Conservation (phyloP, 2,329 filamentous ascomycete species). For the Xylaria sp. region DNA sequence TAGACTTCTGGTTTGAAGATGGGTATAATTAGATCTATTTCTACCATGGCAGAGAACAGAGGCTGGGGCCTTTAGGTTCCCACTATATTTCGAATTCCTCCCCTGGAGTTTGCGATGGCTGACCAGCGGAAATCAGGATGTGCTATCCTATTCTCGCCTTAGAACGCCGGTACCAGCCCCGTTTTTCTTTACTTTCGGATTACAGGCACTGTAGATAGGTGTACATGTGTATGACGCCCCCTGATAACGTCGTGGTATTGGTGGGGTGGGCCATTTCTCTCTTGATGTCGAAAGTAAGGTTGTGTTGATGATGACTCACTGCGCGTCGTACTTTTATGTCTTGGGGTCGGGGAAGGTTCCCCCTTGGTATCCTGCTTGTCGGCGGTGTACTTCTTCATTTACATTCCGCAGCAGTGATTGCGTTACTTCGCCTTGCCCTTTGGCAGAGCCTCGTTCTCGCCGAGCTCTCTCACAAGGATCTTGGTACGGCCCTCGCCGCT, state of each 20-base stretch:
- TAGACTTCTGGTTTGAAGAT: too few species aligned
- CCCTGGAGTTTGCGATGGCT: too few species aligned
- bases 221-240: background rate
- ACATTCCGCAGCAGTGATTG: slow-evolving; percentile 24
- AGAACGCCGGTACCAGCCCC: slow-evolving; percentile 30
- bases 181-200: slow-evolving; percentile 17
- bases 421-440: slow-evolving; percentile 70
- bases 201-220: slow-evolving; percentile 9
- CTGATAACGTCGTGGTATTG: background rate
- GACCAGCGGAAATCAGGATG: too few species aligned
- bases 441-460: slow-evolving; percentile 85
- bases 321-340: background rate
- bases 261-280: background rate
- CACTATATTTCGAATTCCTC: too few species aligned
- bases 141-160: background rate
- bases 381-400: background rate
- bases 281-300: background rate
- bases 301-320: background rate
- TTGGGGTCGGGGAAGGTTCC: background rate
- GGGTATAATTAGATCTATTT: too few species aligned
- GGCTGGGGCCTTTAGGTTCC: too few species aligned
- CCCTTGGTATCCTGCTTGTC: background rate
- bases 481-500: slow-evolving; percentile 73
- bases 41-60: background rate
- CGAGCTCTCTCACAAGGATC: slow-evolving; percentile 81